Percentiles rank a stretch among this genome's conserved stretches.
These are phyloP conservation scores for Russula lepida DNA, from an alignment of 768 basidiomycete species.

Conservation along the genomic window DNA sequence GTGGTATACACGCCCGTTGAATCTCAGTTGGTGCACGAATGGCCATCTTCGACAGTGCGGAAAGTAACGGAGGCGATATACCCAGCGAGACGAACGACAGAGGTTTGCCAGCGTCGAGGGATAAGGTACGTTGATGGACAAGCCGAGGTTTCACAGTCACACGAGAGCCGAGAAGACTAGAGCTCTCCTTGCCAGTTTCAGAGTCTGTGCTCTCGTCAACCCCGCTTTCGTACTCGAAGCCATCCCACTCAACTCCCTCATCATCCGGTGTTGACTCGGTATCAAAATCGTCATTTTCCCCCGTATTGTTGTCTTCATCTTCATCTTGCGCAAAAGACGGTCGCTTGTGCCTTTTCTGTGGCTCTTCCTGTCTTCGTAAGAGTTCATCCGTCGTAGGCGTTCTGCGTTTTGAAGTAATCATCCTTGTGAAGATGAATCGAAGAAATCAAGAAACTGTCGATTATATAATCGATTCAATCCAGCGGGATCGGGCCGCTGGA, in stretches of 20 bases:
- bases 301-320: conserved; percentile 14
- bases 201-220: conserved; percentile 7
- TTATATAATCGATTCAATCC: neutral
- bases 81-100: conserved; percentile 49
- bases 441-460: neutral
- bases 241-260: neutral
- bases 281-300: conserved; percentile 1
- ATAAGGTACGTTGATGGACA: conserved; percentile 11
- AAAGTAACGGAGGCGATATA: conserved; percentile 49
- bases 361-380: conserved; percentile 30
- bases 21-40: conserved; percentile 81
- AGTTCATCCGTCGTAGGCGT: conserved; percentile 30
- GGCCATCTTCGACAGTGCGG: conserved; percentile 71
- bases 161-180: conserved; percentile 20
- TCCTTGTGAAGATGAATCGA: conserved; percentile 22
- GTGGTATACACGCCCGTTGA: conserved; percentile 84
- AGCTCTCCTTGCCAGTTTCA: neutral
- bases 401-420: conserved; percentile 27
- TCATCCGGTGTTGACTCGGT: neutral
- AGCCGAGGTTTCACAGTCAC: conserved; percentile 19
- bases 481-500: neutral
- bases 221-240: neutral
- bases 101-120: conserved; percentile 11
- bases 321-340: conserved; percentile 22
- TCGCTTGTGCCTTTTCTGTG: conserved; percentile 15